These are phyloP conservation scores for Huntiella omanensis DNA, from an alignment of 2,329 filamentous ascomycete genomes.

Conservation along the genomic window DNA sequence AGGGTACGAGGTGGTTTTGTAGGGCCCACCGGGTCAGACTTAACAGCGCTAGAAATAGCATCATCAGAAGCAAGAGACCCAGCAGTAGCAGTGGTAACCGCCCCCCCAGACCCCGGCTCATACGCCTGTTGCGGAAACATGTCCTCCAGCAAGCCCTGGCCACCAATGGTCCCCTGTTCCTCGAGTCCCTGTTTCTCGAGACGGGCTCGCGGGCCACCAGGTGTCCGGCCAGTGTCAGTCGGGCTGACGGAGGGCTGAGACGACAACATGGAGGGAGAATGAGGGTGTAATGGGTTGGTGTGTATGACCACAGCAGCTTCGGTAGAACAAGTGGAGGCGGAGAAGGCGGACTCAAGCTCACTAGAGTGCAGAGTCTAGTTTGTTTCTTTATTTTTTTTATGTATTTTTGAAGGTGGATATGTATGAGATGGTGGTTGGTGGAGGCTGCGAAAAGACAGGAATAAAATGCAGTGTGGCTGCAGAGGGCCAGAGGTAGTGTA, in stretches of 20 bases:
- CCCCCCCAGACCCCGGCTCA: not conserved
- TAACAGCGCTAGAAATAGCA: not conserved
- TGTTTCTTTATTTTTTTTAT: too few species aligned
- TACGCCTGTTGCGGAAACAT: not conserved
- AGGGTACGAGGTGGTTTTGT: slow-evolving; percentile 3
- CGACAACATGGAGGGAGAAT: not conserved
- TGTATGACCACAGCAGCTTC: not conserved
- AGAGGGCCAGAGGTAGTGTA: too few species aligned
- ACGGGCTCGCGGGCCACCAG: slow-evolving; percentile 1
- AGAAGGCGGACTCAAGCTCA: not conserved
- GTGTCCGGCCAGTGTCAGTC: slow-evolving; percentile 1
- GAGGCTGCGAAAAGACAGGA: not conserved
- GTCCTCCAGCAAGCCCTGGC: not conserved
- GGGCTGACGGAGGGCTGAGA: slow-evolving; percentile 3
- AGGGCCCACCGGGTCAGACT: not conserved
- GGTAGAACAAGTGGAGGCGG: not conserved
- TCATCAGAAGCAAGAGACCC: not conserved
- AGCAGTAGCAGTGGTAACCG: not conserved
- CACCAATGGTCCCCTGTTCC: not conserved
- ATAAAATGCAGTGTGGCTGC: not conserved
- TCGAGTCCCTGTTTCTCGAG: not conserved
- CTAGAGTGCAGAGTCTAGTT: not conserved
- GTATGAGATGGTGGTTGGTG: too few species aligned
- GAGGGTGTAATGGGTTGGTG: not conserved
- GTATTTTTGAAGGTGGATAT: too few species aligned